A percentile compares a stretch with the other conserved stretches of the same genome.
Conservation (phyloP, 257 asterid species). For the Jaltomata sinuosa region DNA sequence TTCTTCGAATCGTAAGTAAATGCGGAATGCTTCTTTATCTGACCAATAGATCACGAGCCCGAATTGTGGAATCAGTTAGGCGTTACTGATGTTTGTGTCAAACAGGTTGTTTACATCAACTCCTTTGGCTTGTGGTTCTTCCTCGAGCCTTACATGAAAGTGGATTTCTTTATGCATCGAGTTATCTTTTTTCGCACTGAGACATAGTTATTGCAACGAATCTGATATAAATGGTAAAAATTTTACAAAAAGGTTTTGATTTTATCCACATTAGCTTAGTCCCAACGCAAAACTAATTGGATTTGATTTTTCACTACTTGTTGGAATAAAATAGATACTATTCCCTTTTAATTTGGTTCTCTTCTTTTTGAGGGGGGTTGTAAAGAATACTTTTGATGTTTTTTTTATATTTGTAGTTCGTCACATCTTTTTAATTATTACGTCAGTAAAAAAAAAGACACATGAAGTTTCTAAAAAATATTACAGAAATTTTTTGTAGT, state of each 20-base stretch:
- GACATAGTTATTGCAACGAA: not conserved
- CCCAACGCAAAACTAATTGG: not conserved
- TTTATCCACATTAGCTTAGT: not conserved
- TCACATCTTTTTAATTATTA: not conserved
- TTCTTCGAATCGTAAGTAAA: not conserved
- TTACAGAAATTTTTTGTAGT: not conserved
- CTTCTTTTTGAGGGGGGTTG: not conserved
- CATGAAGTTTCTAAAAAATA: not conserved
- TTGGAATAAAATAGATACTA: not conserved
- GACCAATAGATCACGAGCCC: too few relatives aligned
- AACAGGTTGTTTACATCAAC: too few relatives aligned
- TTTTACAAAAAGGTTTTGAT: not conserved
- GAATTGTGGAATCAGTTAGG: too few relatives aligned
- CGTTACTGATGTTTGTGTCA: too few relatives aligned
- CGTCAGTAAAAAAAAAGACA: not conserved
- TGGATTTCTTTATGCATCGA: not conserved
- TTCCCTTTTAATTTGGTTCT: not conserved
- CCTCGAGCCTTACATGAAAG: not conserved
- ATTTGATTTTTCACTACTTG: not conserved
- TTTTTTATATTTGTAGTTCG: not conserved
- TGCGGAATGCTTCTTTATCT: too few relatives aligned
- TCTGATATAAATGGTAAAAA: not conserved
- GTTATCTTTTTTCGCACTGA: not conserved
- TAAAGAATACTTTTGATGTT: not conserved
- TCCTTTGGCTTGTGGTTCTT: not conserved